These are phyloP conservation scores for Cryptococcus jaspeensis DNA, from an alignment of 1,284 basidiomycete genomes.

Conservation along the genomic window DNA sequence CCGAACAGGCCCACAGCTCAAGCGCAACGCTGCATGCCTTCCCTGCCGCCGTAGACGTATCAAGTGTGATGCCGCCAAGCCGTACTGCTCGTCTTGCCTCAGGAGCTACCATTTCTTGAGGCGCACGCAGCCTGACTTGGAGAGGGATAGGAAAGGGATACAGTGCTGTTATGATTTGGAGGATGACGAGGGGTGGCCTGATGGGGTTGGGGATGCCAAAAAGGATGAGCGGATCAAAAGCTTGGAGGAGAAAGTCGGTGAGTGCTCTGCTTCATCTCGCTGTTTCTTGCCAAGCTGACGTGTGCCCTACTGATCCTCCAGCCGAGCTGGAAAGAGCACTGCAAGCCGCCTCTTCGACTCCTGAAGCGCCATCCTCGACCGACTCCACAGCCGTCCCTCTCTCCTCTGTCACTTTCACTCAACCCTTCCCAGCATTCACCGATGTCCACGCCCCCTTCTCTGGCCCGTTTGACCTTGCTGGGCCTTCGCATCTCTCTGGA, in stretches of 20 bases:
- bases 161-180: constrained; percentile 31
- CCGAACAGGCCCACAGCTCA: constrained; percentile 22
- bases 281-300: too few species aligned
- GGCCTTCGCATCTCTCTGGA: too few species aligned
- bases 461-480: too few species aligned
- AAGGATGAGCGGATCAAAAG: constrained; percentile 15
- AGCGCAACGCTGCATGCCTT: constrained; percentile 32
- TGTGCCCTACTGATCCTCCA: too few species aligned
- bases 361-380: too few species aligned
- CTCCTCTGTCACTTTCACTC: too few species aligned
- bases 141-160: constrained; percentile 32
- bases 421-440: too few species aligned
- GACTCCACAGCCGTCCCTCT: too few species aligned
- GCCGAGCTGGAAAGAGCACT: too few species aligned
- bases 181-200: constrained; percentile 2
- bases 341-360: too few species aligned
- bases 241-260: constrained; percentile 38
- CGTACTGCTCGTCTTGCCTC: constrained; percentile 28
- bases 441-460: too few species aligned
- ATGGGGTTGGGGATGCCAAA: constrained; percentile 7
- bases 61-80: constrained; percentile 30
- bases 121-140: constrained; percentile 33
- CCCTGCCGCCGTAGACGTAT: constrained; percentile 29
- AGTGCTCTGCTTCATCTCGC: constrained; percentile 6
- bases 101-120: constrained; percentile 21